These are phyloP conservation scores for Talaromyces stipitatus DNA, from an alignment of 495 filamentous ascomycete genomes.

Conservation along the genomic window DNA sequence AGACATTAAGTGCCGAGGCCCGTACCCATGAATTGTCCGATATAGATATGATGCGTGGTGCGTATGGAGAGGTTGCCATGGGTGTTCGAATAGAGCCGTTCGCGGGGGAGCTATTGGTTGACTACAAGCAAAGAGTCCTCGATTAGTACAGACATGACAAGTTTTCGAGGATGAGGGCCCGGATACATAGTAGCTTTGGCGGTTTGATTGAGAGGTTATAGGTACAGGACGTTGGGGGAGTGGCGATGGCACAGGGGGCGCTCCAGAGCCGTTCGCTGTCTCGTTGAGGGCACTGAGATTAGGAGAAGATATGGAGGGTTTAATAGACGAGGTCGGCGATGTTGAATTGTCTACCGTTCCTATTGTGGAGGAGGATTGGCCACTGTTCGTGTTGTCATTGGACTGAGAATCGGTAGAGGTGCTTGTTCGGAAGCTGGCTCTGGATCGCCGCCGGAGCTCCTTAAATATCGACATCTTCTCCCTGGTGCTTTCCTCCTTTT, in stretches of 20 bases:
- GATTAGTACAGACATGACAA: neutral
- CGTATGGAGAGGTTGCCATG: conserved; percentile 62
- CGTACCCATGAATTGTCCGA: conserved; percentile 75
- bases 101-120: conserved; percentile 39
- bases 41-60: conserved; percentile 68
- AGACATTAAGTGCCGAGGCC: conserved; percentile 8
- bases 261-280: conserved; percentile 15
- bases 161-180: neutral
- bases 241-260: conserved; percentile 25
- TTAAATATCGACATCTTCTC: conserved; percentile 60
- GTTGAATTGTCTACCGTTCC: conserved; percentile 49
- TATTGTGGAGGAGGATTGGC: conserved; percentile 57
- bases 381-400: conserved; percentile 42
- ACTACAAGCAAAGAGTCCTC: conserved; percentile 10
- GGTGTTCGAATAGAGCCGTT: conserved; percentile 43
- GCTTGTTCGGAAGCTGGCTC: conserved; percentile 53
- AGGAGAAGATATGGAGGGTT: conserved; percentile 43
- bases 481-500: neutral
- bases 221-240: conserved; percentile 37
- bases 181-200: conserved; percentile 40
- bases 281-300: conserved; percentile 43
- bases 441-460: conserved; percentile 66
- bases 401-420: conserved; percentile 46
- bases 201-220: conserved; percentile 37
- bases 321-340: conserved; percentile 54